Evolutionary conservation across 176 grass and related monocot genomes (phyloP).

Genomic region (Echinochloa phyllopogon): DNA sequence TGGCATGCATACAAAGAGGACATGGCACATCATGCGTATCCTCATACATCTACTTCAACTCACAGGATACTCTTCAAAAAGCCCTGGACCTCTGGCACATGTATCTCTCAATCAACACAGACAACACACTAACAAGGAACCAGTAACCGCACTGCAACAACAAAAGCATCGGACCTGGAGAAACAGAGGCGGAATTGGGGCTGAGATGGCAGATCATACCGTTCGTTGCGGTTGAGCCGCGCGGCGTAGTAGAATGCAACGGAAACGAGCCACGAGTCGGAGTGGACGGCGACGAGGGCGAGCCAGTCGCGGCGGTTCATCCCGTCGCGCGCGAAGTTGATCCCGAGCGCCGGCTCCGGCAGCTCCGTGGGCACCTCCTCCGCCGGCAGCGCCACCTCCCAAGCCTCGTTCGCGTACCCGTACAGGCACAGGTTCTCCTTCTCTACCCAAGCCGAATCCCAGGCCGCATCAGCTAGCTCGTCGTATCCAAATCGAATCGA

Average conservation of each 20-base stretch:
- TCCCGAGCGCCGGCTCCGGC: constrained; percentile 77
- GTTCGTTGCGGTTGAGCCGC: constrained; percentile 60
- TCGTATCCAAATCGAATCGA: constrained; percentile 34
- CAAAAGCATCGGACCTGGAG: constrained; percentile 2
- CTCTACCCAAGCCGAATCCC: constrained; percentile 30
- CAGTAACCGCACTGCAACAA: not conserved
- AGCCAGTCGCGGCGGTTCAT: constrained; percentile 83
- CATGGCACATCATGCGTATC: not conserved
- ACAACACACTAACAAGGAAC: not conserved
- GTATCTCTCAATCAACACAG: constrained; percentile 8
- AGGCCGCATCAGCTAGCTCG: constrained; percentile 10
- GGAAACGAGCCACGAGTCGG: constrained; percentile 79
- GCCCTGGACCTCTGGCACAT: not conserved
- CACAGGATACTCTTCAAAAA: not conserved
- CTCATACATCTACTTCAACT: constrained; percentile 23
- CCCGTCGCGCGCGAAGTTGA: constrained; percentile 83
- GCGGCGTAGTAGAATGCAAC: constrained; percentile 77
- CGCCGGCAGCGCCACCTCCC: constrained; percentile 78
- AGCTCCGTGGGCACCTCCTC: constrained; percentile 90
- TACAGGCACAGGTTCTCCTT: constrained; percentile 85
- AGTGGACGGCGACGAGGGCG: constrained; percentile 76
- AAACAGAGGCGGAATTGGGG: not conserved
- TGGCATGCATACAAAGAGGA: not conserved
- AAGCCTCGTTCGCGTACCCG: constrained; percentile 65
- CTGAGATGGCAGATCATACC: constrained; percentile 1